phyloP scores from a whole-genome alignment of 306 rosid species.

The Erythrophleum fordii region DNA sequence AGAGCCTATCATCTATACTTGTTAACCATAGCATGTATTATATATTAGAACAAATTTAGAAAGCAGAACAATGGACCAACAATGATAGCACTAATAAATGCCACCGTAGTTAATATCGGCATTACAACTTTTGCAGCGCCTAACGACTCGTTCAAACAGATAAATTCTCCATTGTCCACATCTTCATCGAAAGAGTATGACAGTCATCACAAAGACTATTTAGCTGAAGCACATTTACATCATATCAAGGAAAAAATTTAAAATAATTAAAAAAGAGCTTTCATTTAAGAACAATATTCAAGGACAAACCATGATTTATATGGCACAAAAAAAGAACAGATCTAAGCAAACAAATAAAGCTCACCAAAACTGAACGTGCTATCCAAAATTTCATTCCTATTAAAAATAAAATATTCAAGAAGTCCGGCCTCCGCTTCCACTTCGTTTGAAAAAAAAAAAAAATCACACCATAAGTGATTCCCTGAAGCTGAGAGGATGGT shows the following conservation, averaged over 20 bases:
- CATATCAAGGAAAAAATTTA: background rate
- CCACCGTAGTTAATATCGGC: no score
- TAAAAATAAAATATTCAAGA: constrained; percentile 17
- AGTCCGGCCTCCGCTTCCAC: background rate
- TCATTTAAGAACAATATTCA: background rate
- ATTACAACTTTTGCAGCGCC: constrained; percentile 7
- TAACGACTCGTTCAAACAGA: constrained; percentile 14
- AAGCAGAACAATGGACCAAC: constrained; percentile 25
- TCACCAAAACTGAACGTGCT: background rate
- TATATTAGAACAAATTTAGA: constrained; percentile 19
- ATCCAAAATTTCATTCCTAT: constrained; percentile 11
- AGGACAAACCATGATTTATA: background rate
- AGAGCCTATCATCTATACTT: background rate
- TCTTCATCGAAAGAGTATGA: constrained; percentile 11
- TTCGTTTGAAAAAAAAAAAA: background rate
- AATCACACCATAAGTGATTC: background rate
- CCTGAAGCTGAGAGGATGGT: background rate
- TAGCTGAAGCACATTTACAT: background rate
- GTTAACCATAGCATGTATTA: background rate
- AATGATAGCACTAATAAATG: constrained; percentile 1
- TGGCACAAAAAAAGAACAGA: background rate
- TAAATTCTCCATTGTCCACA: constrained; percentile 11
- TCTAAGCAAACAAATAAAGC: background rate
- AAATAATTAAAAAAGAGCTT: constrained; percentile 8
- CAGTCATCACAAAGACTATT: constrained; percentile 1